Evolutionary conservation across 2,329 filamentous ascomycete genomes (phyloP), one percentile per base, ranked within the genome.

Genomic region (Ustilaginoidea virens): DNA sequence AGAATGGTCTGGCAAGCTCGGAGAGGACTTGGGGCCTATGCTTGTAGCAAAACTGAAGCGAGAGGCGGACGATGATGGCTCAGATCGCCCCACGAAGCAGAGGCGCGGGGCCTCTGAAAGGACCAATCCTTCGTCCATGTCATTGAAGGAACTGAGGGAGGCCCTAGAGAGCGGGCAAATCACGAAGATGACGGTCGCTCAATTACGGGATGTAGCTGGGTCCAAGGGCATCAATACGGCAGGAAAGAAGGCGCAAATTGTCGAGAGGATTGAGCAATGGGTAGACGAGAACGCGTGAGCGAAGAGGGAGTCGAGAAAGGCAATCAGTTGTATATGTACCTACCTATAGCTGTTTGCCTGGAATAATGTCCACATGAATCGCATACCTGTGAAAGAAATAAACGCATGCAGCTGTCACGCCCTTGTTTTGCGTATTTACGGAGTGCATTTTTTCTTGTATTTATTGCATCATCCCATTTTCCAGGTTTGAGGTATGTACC

Each of bases 1-100:
- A 25, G 74, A 81, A 19, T 93, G 86, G 75, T 75, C 80, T 4
- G 60, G 69, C 20, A 63, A 67, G 8, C 61, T 94, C 5, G 69
- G 79, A 17, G 54, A 66, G 7, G 70, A 74, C 33, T 49, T 60
- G 1, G 45, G 41, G 2, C 42, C 46, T 7, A 43, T 56, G 5
- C 44, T 48, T 30, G 47, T 52, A 16, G 47, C 46, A 18, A 56
- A 56, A 1, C 43, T 63, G 24, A 75, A 75, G 47, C 60, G 65
- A 13, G 65, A 69, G 31, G 51, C 55, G 1, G 63, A 62, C 1
- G 60, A 61, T 3, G 56, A 57, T 2, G 51, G 44, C 10, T 25
- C 29, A 3, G 56, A 53, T 3, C 51, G 52, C 8, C 56, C 62
- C 0, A 48, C 52, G 2, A 73, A 73, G 50, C 64, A 55, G 33